Evolutionary conservation across 305 asterid genomes (phyloP).

Genomic region (Fraxinus xanthoxyloides): DNA sequence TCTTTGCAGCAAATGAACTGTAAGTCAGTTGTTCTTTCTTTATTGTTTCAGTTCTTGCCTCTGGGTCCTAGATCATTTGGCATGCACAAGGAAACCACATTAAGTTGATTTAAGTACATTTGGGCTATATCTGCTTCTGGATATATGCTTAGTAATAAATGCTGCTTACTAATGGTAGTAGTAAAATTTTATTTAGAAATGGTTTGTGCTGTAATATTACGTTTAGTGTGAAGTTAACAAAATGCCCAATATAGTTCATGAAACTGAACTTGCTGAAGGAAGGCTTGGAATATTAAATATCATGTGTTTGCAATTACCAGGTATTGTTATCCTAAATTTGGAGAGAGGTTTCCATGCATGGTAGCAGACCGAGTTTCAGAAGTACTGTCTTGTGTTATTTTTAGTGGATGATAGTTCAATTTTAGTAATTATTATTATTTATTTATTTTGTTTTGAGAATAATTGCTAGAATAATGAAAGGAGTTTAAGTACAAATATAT

Average conservation of each 20-base stretch:
- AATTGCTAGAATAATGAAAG: neutral
- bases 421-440: neutral
- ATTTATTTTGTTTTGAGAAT: neutral
- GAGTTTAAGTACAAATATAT: neutral
- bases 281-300: neutral
- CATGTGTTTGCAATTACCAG: neutral
- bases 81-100: neutral
- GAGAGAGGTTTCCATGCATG: neutral
- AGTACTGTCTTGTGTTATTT: neutral
- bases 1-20: conserved; percentile 91
- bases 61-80: neutral
- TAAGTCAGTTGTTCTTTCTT: conserved; percentile 36
- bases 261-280: neutral
- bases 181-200: neutral
- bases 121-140: neutral
- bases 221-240: neutral
- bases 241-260: neutral
- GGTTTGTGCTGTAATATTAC: neutral
- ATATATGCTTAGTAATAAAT: neutral
- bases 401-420: neutral
- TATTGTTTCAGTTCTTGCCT: conserved; percentile 10
- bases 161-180: neutral
- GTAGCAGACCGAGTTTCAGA: neutral
- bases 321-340: neutral
- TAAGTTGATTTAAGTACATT: neutral